Evolutionary conservation across 495 filamentous ascomycete species (phyloP), one percentile per base, ranked within the genome.

Genomic region (Tuber indicum): DNA sequence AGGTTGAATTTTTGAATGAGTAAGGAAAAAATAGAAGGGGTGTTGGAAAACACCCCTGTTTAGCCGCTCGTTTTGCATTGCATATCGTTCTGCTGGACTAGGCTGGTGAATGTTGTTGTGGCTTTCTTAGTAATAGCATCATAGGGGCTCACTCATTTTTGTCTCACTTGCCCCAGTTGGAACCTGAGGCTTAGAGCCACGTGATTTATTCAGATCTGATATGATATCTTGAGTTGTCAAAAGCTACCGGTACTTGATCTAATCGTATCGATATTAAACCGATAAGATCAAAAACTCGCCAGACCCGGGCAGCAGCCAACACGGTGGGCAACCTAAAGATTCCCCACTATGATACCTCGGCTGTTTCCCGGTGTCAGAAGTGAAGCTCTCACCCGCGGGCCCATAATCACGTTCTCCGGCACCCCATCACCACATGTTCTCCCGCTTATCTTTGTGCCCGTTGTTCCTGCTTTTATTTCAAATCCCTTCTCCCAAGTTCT

Each of bases 281-380:
- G n/a, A 66, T 32, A 66, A 66, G 26, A 66, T 66, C 10, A 58
- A 26, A 26, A 26, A 3, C 14, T 26, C 52, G 9, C 16, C 14
- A 7, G 14, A 66, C 26, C 26, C 12, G 2, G 58, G 58, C 26
- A 36, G 58, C 58, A 66, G 12, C 58, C 58, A 66, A 66, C 26
- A 66, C 58, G 10, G 26, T 26, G n/a, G n/a, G 26, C 58, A 36
- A 36, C 26, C n/a, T 26, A 32, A 66, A 3, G 58, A 36, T 66
- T n/a, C 47, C 58, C 58, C 58, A 26, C 58, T n/a, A 26, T 7
- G 12, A 3, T 66, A 66, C 58, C 58, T 66, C 58, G 58, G 58
- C 58, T 66, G 58, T 66, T 66, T 36, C 58, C 58, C 52, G 52
- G 52, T 10, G 52, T 62, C 52, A 62, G 52, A 62, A 62, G 52